Evolutionary conservation across 1,139 yeast species (phyloP), one percentile per base, ranked within the genome.

Genomic region (Wickerhamiella infanticola): DNA sequence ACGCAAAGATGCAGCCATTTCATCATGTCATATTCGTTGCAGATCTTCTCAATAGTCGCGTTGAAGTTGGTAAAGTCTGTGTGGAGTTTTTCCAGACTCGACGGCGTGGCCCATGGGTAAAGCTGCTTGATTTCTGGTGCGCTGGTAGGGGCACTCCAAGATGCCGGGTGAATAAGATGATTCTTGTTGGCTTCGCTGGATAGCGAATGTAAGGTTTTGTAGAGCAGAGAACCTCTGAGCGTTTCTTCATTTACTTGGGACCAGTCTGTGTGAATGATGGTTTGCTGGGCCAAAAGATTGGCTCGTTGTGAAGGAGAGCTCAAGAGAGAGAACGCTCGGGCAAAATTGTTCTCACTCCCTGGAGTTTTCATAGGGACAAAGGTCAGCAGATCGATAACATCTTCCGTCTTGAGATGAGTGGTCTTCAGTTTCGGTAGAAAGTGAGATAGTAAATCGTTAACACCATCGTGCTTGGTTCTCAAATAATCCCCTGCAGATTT

Each of bases 371-470:
- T 56, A 45, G 72, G 69, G 8, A 77, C 52, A 40, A 77, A 58
- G 0, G 85, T 79, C 55, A 79, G 69, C 40, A 75, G 58, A 49
- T 77, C 79, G 39, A 81, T 68, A 43, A 81, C 61, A 45, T 75
- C 77, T 23, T 61, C 62, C 2, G 68, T 61, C 0, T 65, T 50
- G 25, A 83, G 61, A 4, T 70, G 66, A 43, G 70, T 64, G 2
- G 62, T 54, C 2, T 67, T 58, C 42, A 78, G 59, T 1, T 70
- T 65, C 3, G 68, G 53, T 24, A 53, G 50, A 11, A 58, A 45
- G 9, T 58, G 51, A 3, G 49, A 44, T 5, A 40, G 40, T 9
- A 55, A 44, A 11, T 46, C 51, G 3, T 43, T 18, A 24, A 50
- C 42, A 4, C 45, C 41, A 9, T 29, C 46, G 23, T 49, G 47